A percentile compares a stretch with the other conserved stretches of the same genome.
Evolutionary conservation across 1,284 basidiomycete species (phyloP).

Genomic region (Singerocomus inundabilis): DNA sequence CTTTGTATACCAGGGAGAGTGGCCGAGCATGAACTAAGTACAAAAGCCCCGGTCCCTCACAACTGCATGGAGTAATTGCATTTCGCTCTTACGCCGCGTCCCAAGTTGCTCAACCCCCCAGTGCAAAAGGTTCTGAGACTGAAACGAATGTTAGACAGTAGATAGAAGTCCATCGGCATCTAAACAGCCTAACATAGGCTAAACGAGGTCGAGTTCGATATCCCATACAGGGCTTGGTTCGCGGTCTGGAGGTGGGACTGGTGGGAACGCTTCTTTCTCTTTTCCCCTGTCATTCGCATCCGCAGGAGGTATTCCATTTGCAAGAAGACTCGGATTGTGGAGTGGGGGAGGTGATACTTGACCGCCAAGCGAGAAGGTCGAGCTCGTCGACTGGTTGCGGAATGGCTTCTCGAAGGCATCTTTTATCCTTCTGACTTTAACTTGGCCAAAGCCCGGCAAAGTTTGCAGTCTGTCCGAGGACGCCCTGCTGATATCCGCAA

Average conservation of each 20-base stretch:
- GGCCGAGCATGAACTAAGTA: neutral
- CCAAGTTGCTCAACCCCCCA: neutral
- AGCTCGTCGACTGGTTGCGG: conserved; percentile 58
- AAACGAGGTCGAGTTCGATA: conserved; percentile 46
- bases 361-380: conserved; percentile 38
- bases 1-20: neutral
- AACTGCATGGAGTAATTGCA: no score
- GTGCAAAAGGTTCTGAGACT: neutral
- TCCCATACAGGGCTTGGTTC: conserved; percentile 55
- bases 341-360: conserved; percentile 14
- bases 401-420: conserved; percentile 80
- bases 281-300: conserved; percentile 19
- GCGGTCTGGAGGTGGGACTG: conserved; percentile 15
- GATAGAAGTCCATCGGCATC: neutral
- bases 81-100: neutral
- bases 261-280: conserved; percentile 13
- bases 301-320: conserved; percentile 13
- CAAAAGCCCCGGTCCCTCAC: neutral
- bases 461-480: conserved; percentile 73
- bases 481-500: conserved; percentile 75
- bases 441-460: conserved; percentile 92
- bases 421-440: conserved; percentile 85
- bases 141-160: neutral
- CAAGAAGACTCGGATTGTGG: neutral
- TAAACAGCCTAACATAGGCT: neutral